Evolutionary conservation across 2,329 filamentous ascomycete genomes (phyloP).

Genomic region (Purpureocillium takamizusanense): DNA sequence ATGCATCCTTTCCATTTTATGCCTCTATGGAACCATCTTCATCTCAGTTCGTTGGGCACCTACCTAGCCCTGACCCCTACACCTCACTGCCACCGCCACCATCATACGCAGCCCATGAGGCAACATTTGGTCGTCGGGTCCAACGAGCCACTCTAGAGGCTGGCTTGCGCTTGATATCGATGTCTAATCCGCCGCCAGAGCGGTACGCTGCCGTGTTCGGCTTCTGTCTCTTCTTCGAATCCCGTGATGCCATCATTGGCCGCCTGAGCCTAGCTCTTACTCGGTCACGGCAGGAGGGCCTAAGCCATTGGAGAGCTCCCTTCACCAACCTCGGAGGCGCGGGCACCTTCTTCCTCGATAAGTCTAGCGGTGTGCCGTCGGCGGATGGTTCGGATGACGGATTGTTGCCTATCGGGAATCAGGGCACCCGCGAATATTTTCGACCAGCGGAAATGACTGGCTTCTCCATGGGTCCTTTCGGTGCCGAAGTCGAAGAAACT

Average conservation of each 20-base stretch:
- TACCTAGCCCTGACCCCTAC: slow-evolving; percentile 16
- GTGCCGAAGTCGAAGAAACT: slow-evolving; percentile 24
- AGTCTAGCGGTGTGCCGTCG: slow-evolving; percentile 1
- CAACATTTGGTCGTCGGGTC: slow-evolving; percentile 60
- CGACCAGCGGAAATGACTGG: slow-evolving; percentile 15
- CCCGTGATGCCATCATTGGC: slow-evolving; percentile 34
- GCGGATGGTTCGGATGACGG: not conserved
- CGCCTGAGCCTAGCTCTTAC: slow-evolving; percentile 26
- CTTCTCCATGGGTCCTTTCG: slow-evolving; percentile 39
- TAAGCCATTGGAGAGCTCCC: slow-evolving; percentile 51
- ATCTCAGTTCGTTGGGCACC: slow-evolving; percentile 7
- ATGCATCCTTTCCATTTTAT: slow-evolving; percentile 42
- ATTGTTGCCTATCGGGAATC: slow-evolving; percentile 23
- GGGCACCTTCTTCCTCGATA: slow-evolving; percentile 50
- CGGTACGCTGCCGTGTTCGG: slow-evolving; percentile 53
- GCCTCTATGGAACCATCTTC: slow-evolving; percentile 12
- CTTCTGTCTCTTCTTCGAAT: slow-evolving; percentile 57
- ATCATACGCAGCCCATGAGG: slow-evolving; percentile 55
- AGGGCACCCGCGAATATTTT: slow-evolving; percentile 18
- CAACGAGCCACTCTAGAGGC: slow-evolving; percentile 57
- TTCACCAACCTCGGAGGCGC: slow-evolving; percentile 59
- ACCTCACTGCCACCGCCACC: slow-evolving; percentile 31
- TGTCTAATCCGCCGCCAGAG: slow-evolving; percentile 36
- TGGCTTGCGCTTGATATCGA: slow-evolving; percentile 48
- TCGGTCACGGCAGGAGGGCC: slow-evolving; percentile 25